These are phyloP conservation scores for Prunus mongolica DNA, from an alignment of 306 rosid species.

Conservation along the genomic window DNA sequence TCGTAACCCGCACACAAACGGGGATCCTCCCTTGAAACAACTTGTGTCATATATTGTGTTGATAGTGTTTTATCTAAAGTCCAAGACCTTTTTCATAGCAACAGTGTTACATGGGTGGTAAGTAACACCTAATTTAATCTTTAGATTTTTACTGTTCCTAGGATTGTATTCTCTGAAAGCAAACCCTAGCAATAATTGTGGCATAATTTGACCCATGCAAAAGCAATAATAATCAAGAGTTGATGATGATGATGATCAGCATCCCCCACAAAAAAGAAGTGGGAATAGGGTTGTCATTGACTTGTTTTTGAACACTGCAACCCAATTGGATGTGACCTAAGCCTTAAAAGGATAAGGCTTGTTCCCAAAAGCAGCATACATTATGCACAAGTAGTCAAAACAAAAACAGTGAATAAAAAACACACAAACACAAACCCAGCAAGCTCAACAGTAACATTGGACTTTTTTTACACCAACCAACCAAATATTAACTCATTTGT, in stretches of 20 bases:
- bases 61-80: background rate
- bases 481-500: background rate
- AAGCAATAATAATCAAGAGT: background rate
- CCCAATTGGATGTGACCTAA: background rate
- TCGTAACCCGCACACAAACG: no score
- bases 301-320: background rate
- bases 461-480: background rate
- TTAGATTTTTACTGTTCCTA: background rate
- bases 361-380: background rate
- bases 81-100: background rate
- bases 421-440: background rate
- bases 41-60: background rate
- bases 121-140: background rate
- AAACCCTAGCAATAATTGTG: slow-evolving; percentile 6
- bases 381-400: background rate
- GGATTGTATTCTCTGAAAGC: background rate
- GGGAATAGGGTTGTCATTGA: background rate
- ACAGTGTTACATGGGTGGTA: background rate
- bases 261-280: background rate
- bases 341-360: background rate
- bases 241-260: background rate
- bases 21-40: background rate
- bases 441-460: background rate
- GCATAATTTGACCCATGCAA: slow-evolving; percentile 8
- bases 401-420: background rate